Evolutionary conservation across 805 yeast species (phyloP), one percentile per base, ranked within the genome.

Genomic region (Schizosaccharomyces lindneri): DNA sequence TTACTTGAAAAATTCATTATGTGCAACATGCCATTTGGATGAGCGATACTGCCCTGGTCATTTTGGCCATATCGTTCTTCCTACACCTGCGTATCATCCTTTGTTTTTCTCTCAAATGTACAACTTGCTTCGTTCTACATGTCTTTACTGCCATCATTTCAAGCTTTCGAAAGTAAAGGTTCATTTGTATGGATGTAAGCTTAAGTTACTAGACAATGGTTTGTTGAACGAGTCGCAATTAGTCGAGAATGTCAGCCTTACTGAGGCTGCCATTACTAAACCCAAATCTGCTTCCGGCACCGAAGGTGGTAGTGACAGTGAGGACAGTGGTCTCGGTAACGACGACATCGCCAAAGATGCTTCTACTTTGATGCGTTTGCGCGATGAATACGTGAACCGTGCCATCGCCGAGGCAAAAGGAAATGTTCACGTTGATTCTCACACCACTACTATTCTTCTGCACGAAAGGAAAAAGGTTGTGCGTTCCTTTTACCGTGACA

Each of bases 1-100:
- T 0, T 93, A 88, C 69, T 29, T 59, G 75, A 29, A 43, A 21
- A 31, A 43, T 43, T 21, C 51, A 21, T n/a, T 43, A 7, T 88
- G 99, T 79, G 79, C 93, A 27, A 90, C 97, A 0, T 93, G 99
- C 79, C 96, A 97, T 21, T 76, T 90, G 64, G 95, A 89, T 70
- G 97, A 90, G 67, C 82, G 84, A 69, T 83, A 81, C 67, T 93
- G 99, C 75, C 97, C 97, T 3, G 99, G 99, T 59, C 99, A 93
- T 72, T 87, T 88, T 72, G 99, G 99, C 64, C 98, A 93, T 72
- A 88, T 93, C 65, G 97, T 90, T 71, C 78, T 93, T 65, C 99
- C 99, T 5, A 83, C 88, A 55, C 95, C 97, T 3, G 94, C 87
- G 55, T 93, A 87, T 76, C 90, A 87, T 70, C 97, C 99, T 21